phyloP scores from a whole-genome alignment of 345 rosid genomes.

The Bruguiera sexangula region DNA sequence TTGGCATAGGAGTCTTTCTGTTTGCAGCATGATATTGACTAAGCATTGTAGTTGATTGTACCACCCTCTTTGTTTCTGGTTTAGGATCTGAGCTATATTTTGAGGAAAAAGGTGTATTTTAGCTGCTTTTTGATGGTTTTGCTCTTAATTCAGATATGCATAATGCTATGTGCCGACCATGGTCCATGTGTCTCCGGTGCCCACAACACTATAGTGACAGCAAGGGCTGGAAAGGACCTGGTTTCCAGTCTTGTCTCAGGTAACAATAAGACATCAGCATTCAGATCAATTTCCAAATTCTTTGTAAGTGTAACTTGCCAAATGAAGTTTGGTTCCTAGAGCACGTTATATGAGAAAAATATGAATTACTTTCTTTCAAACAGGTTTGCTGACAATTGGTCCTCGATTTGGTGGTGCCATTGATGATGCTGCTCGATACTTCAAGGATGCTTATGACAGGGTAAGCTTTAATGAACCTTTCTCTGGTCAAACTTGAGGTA shows the following conservation, averaged over 20 bases:
- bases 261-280: constrained; percentile 16
- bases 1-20: background rate
- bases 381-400: constrained; percentile 95
- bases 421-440: constrained; percentile 96
- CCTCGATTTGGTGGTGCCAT: constrained; percentile 99
- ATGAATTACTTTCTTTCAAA: constrained; percentile 22
- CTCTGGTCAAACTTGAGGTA: background rate
- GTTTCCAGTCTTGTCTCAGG: constrained; percentile 96
- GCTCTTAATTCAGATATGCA: constrained; percentile 66
- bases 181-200: constrained; percentile 99
- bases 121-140: background rate
- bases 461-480: constrained; percentile 33
- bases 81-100: background rate
- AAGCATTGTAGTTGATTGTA: background rate
- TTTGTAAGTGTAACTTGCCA: too few relatives aligned
- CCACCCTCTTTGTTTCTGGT: background rate
- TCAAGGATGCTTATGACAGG: constrained; percentile 91
- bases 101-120: background rate
- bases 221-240: constrained; percentile 98
- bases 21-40: background rate
- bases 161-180: constrained; percentile 94
- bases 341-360: background rate
- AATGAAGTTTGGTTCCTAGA: background rate
- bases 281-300: too few relatives aligned
- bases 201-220: constrained; percentile 93